Evolutionary conservation across 208 protist species (phyloP).

Genomic region (Trypanosoma rangeli): DNA sequence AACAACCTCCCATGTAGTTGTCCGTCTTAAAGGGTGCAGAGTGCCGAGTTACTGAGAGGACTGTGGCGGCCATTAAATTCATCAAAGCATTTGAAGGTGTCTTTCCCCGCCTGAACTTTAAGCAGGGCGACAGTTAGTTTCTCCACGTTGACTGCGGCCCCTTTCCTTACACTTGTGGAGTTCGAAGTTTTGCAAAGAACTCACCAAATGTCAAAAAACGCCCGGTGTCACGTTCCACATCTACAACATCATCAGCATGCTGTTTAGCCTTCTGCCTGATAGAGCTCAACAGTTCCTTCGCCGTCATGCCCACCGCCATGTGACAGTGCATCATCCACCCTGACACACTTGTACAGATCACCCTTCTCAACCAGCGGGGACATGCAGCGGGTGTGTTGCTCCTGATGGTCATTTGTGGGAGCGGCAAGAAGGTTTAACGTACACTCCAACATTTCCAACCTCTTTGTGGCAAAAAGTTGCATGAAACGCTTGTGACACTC

Average conservation of each 20-base stretch:
- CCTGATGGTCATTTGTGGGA: constrained; percentile 79
- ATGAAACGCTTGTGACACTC: constrained; percentile 40
- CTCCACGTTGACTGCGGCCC: constrained; percentile 28
- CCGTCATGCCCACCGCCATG: constrained; percentile 80
- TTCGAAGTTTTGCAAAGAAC: constrained; percentile 29
- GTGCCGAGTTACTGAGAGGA: constrained; percentile 57
- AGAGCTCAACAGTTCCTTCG: constrained; percentile 64
- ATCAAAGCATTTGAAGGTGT: constrained; percentile 90
- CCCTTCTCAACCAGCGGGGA: constrained; percentile 27
- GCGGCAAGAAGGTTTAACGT: constrained; percentile 81
- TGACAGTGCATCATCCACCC: constrained; percentile 88
- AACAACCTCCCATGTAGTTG: constrained; percentile 89
- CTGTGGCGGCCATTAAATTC: constrained; percentile 88
- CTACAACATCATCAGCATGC: constrained; percentile 71
- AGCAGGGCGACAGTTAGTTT: constrained; percentile 72
- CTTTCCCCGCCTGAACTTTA: constrained; percentile 78
- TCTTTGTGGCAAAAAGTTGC: constrained; percentile 72
- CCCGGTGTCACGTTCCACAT: constrained; percentile 30
- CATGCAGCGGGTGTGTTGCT: constrained; percentile 17
- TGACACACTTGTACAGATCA: constrained; percentile 79
- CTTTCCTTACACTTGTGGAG: constrained; percentile 5
- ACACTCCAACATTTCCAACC: constrained; percentile 79
- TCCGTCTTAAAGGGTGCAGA: constrained; percentile 84
- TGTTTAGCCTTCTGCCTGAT: constrained; percentile 63
- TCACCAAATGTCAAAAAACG: constrained; percentile 29